A percentile compares a stretch with the other conserved stretches of the same genome.
phyloP scores from a whole-genome alignment of 202 grass and related monocot species.

The Schoenoplectus triqueter region DNA sequence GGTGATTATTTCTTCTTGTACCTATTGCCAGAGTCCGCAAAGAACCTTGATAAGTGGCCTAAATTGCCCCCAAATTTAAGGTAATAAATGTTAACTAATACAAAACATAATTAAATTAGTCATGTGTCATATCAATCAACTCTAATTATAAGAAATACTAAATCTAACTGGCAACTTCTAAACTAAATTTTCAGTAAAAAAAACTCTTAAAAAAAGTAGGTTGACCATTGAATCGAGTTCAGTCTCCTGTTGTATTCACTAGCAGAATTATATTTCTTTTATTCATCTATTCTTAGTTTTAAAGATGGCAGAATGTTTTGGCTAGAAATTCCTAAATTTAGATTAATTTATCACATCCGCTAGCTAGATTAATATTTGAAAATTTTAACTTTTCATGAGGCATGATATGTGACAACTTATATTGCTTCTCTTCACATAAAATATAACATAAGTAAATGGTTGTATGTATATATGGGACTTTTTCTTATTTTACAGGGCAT shows the following conservation, averaged over 20 bases:
- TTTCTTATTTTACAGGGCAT: background rate
- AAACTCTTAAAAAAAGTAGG: background rate
- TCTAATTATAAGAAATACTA: background rate
- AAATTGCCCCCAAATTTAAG: slow-evolving; percentile 50
- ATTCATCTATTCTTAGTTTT: background rate
- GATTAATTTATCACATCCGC: background rate
- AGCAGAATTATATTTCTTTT: background rate
- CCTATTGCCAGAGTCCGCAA: slow-evolving; percentile 41
- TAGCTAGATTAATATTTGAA: background rate
- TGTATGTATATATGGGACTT: background rate
- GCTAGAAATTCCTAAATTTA: background rate
- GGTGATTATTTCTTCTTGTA: slow-evolving; percentile 72
- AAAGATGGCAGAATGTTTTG: background rate
- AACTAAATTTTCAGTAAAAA: background rate
- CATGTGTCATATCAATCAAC: too few relatives aligned
- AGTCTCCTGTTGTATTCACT: background rate
- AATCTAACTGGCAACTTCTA: background rate
- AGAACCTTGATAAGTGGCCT: slow-evolving; percentile 65
- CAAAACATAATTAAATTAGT: too few relatives aligned
- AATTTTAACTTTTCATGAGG: background rate
- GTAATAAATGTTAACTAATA: slow-evolving; percentile 25
- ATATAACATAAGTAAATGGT: background rate
- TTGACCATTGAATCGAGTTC: background rate
- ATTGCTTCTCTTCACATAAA: background rate
- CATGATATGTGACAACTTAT: background rate